Percentiles rank a stretch among this genome's conserved stretches.
Evolutionary conservation across 345 rosid genomes (phyloP).

Genomic region (Arabis hirsuta): DNA sequence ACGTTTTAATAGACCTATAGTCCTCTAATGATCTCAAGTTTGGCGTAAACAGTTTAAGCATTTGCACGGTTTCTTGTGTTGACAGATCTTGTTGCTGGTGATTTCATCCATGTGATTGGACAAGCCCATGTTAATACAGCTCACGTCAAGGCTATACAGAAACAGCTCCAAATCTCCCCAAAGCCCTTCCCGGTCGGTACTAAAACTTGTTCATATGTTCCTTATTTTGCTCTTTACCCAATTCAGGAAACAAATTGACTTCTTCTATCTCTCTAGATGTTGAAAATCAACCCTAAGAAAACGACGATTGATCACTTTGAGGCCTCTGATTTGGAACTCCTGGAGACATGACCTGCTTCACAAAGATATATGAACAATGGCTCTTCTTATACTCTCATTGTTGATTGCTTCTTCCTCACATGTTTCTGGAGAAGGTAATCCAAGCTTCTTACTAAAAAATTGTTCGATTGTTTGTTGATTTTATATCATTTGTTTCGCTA

Average conservation of each 20-base stretch:
- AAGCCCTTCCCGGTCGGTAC: conserved; percentile 87
- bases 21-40: not conserved
- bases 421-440: not conserved
- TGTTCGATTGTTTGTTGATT: too few relatives aligned
- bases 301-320: conserved; percentile 71
- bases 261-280: conserved; percentile 48
- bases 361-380: conserved; percentile 31
- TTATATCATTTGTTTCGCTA: too few relatives aligned
- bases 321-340: conserved; percentile 70
- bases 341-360: conserved; percentile 59
- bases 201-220: not conserved
- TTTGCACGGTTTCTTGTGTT: not conserved
- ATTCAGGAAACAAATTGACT: conserved; percentile 9
- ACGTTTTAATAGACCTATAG: not conserved
- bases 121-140: conserved; percentile 66
- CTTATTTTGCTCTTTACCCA: not conserved
- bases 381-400: not conserved
- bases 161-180: conserved; percentile 79
- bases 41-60: not conserved
- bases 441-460: too few relatives aligned
- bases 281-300: conserved; percentile 81
- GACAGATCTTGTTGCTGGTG: conserved; percentile 80
- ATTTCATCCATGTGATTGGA: conserved; percentile 75
- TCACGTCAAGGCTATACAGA: conserved; percentile 65
- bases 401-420: conserved; percentile 3